Base-by-base conservation (phyloP, 768 basidiomycete species). In the Hortiboletus campestris region DNA sequence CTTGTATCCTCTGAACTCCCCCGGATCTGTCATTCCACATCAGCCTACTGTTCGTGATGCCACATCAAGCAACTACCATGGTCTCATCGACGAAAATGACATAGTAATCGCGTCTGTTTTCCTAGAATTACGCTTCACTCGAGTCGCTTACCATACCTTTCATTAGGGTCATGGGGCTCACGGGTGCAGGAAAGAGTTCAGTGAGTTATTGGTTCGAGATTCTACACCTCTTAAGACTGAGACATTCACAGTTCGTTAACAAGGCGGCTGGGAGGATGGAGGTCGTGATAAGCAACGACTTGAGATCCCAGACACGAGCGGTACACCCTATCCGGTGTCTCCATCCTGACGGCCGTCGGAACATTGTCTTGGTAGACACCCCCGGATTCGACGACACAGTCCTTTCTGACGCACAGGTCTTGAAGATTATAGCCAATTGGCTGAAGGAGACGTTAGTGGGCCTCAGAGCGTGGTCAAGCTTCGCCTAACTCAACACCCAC, bases 51-150 rank as follows among this genome's bases (percentile, higher is more conserved):
- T 16, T 5, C 42, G 14, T 25, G 42, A 10, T 12, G 25, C 5
- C 14, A 4, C 6, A 4, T 28, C 48, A 16, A 43, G 2, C 8
- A n/a, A 31, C 28, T 3, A n/a, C 20, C 32, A 17, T 25, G 0
- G 7, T 1, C 14, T 22, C 17, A 29, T 56, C 17, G 13, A 40
- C 28, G 38, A 39, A 20, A 20, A 54, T 38, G 62, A 63, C 17
- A 60, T 64, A 51, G 35, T 63, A 19, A 57, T 63, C 6, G 62
- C 58, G 62, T 63, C 51, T 13, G 62, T 63, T n/a, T 43, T 48
- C 22, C 6, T 6, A 28, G 2, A 20, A 2, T 20, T 31, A n/a
- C 3, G 11, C n/a, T 46, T 31, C 9, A 29, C 41, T 19, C 41
- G 25, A 25, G 2, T 25, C 12, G 17, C 39, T 56, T 11, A 17